A percentile compares a stretch with the other conserved stretches of the same genome.
Evolutionary conservation across 2,329 filamentous ascomycete genomes (phyloP).

Genomic region (Hymenoscyphus scutula): DNA sequence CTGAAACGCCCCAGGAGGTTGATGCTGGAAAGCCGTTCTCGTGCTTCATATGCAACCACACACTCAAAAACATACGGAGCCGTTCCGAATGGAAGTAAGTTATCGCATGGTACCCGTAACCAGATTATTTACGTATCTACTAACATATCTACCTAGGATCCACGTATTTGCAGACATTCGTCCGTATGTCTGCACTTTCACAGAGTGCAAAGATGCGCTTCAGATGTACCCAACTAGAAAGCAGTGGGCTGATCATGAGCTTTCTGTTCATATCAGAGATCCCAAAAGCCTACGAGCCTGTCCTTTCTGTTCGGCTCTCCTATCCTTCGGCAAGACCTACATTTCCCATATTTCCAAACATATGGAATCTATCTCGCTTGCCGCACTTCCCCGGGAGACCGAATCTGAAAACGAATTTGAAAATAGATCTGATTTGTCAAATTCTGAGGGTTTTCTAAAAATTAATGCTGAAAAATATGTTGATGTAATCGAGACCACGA

Average conservation of each 20-base stretch:
- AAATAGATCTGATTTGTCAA: constrained; percentile 42
- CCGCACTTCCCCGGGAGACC: background rate
- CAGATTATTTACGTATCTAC: too few species aligned
- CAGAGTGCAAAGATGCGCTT: background rate
- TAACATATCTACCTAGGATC: too few species aligned
- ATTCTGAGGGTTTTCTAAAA: too few species aligned
- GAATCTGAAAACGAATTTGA: background rate
- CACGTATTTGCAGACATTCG: constrained; percentile 2
- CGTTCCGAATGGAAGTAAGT: constrained; percentile 3
- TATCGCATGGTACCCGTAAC: too few species aligned
- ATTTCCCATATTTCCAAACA: background rate
- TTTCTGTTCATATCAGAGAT: background rate
- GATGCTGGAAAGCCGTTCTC: background rate
- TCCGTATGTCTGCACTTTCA: background rate
- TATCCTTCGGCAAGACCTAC: background rate
- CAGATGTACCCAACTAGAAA: constrained; percentile 1
- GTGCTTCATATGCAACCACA: background rate
- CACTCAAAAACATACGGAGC: background rate
- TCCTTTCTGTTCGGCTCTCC: too few species aligned
- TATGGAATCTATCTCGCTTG: background rate
- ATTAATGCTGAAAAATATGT: too few species aligned
- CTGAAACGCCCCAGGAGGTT: background rate
- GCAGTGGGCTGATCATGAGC: background rate
- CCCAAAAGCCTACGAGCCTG: too few species aligned
- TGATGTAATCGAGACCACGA: too few species aligned